Evolutionary conservation across 2,329 filamentous ascomycete species (phyloP), one percentile per base, ranked within the genome.

Genomic region (Colletotrichum godetiae): DNA sequence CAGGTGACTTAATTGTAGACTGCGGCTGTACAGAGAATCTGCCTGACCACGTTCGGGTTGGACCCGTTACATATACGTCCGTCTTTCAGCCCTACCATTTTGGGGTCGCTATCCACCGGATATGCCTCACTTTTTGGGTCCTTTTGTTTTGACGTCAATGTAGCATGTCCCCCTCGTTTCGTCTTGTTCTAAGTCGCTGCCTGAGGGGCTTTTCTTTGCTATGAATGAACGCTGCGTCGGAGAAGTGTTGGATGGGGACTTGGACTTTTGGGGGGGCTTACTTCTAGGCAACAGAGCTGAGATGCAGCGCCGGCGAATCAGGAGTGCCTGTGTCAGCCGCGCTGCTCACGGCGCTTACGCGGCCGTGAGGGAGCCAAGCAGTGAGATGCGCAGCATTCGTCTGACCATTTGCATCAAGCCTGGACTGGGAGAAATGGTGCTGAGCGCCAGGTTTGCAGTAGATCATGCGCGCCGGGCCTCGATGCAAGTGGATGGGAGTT

Each of bases 261-360:
- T 12, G 37, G 13, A 3, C 11, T 13, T 35, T 52, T 33, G 46
- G 58, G 24, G 11, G 29, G 19, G 13, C 7, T 19, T 19, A 33
- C 22, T 42, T 55, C 49, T 60, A 73, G 71, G 71, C 71, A 73
- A 56, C 71, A 73, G 60, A 31, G 67, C 56, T 66, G 57, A 59
- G 49, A 13, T 53, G 33, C 35, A 27, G 46, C 22, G 27, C 24
- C 24, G 27, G 60, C 70, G 60, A 61, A 66, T 73, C 60, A 66
- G 27, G 60, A 13, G 31, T 29, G 19, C 19, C 29, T 22, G 15
- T 8, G 19, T 13, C 22, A 46, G 37, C 27, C 37, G 27, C 27
- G 37, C 49, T 71, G 71, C 71, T 73, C 65, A 73, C 71, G 67
- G 56, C 49, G 71, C 71, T 73, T 71, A 73, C 71, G 67, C 46